Conservation (phyloP, 2,329 filamentous ascomycete genomes). For the Verruconis gallopava region DNA sequence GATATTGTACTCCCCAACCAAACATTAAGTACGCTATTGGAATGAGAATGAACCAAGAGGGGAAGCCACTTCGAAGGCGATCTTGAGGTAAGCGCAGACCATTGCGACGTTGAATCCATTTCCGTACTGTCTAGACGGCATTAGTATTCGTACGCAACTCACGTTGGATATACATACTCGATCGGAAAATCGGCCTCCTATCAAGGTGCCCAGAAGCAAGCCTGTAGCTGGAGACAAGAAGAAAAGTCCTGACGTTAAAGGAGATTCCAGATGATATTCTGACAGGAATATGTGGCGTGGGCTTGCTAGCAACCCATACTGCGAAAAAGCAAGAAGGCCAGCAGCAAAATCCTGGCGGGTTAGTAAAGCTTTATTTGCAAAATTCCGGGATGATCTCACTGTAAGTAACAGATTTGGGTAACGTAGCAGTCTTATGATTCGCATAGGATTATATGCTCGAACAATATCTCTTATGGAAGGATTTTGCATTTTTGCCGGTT, state of each 20-base stretch:
- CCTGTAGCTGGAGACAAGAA: constrained; percentile 15
- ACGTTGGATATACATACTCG: not conserved
- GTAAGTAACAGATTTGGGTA: constrained; percentile 18
- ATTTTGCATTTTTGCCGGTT: constrained; percentile 6
- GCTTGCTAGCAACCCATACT: constrained; percentile 15
- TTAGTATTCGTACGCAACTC: too few species aligned
- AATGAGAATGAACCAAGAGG: constrained; percentile 20
- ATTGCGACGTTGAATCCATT: constrained; percentile 12
- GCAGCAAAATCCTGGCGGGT: constrained; percentile 13
- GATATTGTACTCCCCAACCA: constrained; percentile 25
- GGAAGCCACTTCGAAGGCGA: constrained; percentile 15
- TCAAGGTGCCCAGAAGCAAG: constrained; percentile 15
- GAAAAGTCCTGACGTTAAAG: constrained; percentile 14
- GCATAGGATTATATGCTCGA: constrained; percentile 15
- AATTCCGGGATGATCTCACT: constrained; percentile 1
- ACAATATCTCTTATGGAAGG: not conserved
- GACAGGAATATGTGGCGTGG: constrained; percentile 14
- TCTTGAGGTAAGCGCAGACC: constrained; percentile 15
- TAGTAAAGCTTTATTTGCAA: not conserved
- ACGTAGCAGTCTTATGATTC: constrained; percentile 15
- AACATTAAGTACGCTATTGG: constrained; percentile 23
- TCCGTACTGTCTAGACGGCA: constrained; percentile 13
- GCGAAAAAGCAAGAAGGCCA: constrained; percentile 16
- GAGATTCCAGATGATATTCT: constrained; percentile 14
- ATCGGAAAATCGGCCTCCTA: constrained; percentile 15